phyloP scores from a whole-genome alignment of 257 asterid species.

The Salvia rosmarinus region DNA sequence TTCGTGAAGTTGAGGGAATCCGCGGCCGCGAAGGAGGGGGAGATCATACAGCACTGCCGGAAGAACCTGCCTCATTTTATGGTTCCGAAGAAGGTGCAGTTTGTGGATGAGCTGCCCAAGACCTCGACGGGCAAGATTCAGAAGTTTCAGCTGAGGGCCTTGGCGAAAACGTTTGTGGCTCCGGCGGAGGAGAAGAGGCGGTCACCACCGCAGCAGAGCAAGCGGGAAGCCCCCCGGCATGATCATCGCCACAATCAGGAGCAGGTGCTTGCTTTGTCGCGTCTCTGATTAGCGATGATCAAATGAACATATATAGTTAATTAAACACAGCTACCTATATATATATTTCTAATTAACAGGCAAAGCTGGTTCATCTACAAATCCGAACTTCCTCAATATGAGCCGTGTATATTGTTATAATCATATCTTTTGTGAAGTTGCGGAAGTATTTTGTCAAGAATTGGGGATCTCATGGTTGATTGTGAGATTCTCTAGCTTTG shows the following conservation, averaged over 20 bases:
- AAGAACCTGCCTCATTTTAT: constrained; percentile 61
- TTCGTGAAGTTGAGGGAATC: constrained; percentile 38
- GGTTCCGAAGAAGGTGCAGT: constrained; percentile 76
- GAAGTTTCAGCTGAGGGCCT: constrained; percentile 60
- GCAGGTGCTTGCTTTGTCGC: constrained; percentile 61
- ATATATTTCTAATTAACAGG: too few species aligned
- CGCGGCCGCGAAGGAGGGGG: constrained; percentile 44
- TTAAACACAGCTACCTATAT: too few species aligned
- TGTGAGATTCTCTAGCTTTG: too few species aligned
- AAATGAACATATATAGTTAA: not conserved
- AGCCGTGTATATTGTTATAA: too few species aligned
- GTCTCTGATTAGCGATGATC: constrained; percentile 60
- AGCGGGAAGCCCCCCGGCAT: constrained; percentile 33
- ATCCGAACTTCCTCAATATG: too few species aligned
- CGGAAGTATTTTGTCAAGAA: too few species aligned
- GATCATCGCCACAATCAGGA: constrained; percentile 35
- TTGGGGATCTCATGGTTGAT: too few species aligned
- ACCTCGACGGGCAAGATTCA: constrained; percentile 74
- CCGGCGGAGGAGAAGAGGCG: constrained; percentile 32
- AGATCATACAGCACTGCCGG: constrained; percentile 62
- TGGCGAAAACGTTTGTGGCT: constrained; percentile 49
- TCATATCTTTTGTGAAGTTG: too few species aligned
- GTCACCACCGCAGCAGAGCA: constrained; percentile 28
- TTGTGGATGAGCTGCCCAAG: constrained; percentile 71
- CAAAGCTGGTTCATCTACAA: too few species aligned